Percentiles rank a stretch among this genome's conserved stretches.
phyloP scores from a whole-genome alignment of 140 eudicot species.

The Flaveria floridana region DNA sequence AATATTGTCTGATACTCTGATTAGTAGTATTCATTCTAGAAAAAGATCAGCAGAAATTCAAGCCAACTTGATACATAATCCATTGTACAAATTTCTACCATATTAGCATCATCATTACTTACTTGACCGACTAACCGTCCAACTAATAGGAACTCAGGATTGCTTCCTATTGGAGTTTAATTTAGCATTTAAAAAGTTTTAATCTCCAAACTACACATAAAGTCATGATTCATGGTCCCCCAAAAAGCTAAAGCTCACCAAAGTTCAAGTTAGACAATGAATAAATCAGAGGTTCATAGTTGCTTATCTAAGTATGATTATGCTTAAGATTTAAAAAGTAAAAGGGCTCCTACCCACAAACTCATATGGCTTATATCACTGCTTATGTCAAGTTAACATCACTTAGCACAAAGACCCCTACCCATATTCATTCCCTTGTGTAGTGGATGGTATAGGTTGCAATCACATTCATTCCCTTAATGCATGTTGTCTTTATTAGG shows the following conservation, averaged over 20 bases:
- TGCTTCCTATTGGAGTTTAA: constrained; percentile 18
- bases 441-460: constrained; percentile 42
- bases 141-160: constrained; percentile 25
- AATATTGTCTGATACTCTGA: background rate
- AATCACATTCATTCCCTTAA: constrained; percentile 34
- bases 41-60: constrained; percentile 6
- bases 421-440: constrained; percentile 35
- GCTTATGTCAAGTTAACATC: constrained; percentile 41
- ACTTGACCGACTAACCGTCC: constrained; percentile 39
- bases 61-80: constrained; percentile 25
- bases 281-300: constrained; percentile 16
- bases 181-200: constrained; percentile 14
- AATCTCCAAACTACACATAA: constrained; percentile 15
- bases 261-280: constrained; percentile 30
- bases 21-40: background rate
- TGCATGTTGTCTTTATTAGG: constrained; percentile 33
- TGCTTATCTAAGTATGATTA: constrained; percentile 22
- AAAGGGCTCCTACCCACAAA: constrained; percentile 35
- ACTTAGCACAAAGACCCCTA: constrained; percentile 34
- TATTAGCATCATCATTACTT: constrained; percentile 21
- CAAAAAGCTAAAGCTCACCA: constrained; percentile 9
- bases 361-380: constrained; percentile 41
- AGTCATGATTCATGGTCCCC: constrained; percentile 24
- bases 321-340: constrained; percentile 18
- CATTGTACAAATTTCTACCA: constrained; percentile 21